Conservation (phyloP, 176 grass and related monocot species). For the Avena eriantha region DNA sequence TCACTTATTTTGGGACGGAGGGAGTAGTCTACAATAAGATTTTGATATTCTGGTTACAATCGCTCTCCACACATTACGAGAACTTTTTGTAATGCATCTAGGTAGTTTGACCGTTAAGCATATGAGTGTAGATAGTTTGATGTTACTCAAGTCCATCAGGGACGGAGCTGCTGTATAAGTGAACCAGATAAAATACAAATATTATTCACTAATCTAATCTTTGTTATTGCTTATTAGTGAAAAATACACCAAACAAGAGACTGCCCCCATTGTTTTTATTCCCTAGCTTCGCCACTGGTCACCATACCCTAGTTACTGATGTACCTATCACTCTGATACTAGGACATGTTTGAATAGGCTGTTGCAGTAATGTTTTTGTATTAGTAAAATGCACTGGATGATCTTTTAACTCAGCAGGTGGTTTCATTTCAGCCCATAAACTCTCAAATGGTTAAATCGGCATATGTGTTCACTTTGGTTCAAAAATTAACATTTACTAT, state of each 20-base stretch:
- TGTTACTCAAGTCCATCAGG: not conserved
- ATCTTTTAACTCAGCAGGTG: not conserved
- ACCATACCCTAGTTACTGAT: constrained; percentile 3
- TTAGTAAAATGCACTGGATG: not conserved
- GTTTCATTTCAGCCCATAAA: not conserved
- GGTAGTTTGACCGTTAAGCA: not conserved
- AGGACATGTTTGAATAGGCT: not conserved
- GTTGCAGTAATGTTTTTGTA: not conserved
- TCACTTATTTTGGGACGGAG: too few relatives aligned
- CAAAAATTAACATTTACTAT: not conserved
- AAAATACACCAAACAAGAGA: too few relatives aligned
- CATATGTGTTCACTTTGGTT: not conserved
- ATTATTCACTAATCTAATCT: too few relatives aligned
- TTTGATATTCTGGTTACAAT: constrained; percentile 27
- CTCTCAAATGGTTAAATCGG: not conserved
- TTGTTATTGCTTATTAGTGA: too few relatives aligned
- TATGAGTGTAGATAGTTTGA: not conserved
- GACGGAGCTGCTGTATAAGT: too few relatives aligned
- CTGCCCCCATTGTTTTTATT: too few relatives aligned
- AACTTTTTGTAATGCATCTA: not conserved
- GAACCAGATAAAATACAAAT: too few relatives aligned
- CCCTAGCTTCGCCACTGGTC: not conserved
- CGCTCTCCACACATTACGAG: not conserved
- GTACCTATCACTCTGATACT: not conserved
- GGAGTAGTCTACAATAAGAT: not conserved